These are phyloP conservation scores for Funneliformis caledonium DNA, from an alignment of 371 early-diverging fungal species.

Conservation along the genomic window DNA sequence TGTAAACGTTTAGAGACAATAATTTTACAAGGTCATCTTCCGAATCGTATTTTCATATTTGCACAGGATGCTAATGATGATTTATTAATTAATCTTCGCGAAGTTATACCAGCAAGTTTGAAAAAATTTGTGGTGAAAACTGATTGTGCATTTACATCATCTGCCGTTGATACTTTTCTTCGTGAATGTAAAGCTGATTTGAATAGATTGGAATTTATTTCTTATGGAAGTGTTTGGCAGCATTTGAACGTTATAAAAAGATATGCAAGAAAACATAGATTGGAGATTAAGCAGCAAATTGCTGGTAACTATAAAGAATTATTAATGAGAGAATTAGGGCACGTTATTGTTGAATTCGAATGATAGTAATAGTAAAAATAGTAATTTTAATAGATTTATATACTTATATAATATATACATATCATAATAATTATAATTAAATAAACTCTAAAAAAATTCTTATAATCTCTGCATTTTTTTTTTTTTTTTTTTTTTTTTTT, in stretches of 20 bases:
- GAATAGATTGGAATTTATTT: conserved; percentile 19
- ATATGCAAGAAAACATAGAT: not conserved
- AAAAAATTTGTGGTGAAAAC: conserved; percentile 11
- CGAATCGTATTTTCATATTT: not conserved
- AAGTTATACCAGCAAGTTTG: conserved; percentile 8
- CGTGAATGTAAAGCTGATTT: conserved; percentile 3
- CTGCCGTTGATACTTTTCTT: conserved; percentile 10
- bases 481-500: too few species aligned
- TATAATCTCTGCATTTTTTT: too few species aligned
- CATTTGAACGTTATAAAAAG: conserved; percentile 23
- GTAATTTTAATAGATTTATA: too few species aligned
- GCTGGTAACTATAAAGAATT: conserved; percentile 19
- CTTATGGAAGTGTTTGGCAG: conserved; percentile 16
- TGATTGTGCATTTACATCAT: conserved; percentile 9
- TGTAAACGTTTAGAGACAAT: not conserved
- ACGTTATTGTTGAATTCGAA: conserved; percentile 24
- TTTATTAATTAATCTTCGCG: conserved; percentile 6
- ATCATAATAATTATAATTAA: too few species aligned
- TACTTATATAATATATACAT: too few species aligned
- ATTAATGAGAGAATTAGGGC: conserved; percentile 18
- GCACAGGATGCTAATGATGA: conserved; percentile 20
- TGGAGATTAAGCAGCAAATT: conserved; percentile 1
- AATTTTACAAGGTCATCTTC: conserved; percentile 3
- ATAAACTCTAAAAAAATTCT: too few species aligned
- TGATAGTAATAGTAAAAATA: not conserved